Conservation (phyloP, 371 early-diverging fungal genomes). For the Lichtheimia hyalospora region DNA sequence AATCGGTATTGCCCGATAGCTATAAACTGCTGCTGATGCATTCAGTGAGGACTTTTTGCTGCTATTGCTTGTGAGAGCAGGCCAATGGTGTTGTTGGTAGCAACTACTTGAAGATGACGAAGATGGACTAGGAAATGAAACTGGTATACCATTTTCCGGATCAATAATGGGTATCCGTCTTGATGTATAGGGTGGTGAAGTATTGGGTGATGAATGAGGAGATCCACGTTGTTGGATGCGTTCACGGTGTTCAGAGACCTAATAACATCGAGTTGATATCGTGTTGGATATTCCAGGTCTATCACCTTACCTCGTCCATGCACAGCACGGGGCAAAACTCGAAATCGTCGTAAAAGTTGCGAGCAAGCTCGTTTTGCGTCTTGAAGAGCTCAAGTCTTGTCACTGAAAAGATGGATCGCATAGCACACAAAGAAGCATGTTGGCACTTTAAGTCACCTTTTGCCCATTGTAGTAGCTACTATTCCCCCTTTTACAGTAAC, state of each 20-base stretch:
- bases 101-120: constrained; percentile 3
- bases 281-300: no score
- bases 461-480: no score
- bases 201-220: constrained; percentile 40
- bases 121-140: constrained; percentile 25
- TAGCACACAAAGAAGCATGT: no score
- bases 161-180: constrained; percentile 46
- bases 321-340: constrained; percentile 45
- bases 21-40: neutral
- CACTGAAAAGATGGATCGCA: constrained; percentile 1
- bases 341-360: constrained; percentile 48
- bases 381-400: constrained; percentile 35
- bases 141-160: constrained; percentile 41
- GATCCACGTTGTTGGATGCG: constrained; percentile 44
- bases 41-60: constrained; percentile 4
- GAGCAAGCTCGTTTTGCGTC: constrained; percentile 44
- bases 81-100: neutral
- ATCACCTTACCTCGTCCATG: constrained; percentile 26
- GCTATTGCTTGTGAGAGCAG: constrained; percentile 2
- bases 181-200: constrained; percentile 34
- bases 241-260: constrained; percentile 39
- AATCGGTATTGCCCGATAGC: constrained; percentile 11
- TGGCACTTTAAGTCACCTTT: no score
- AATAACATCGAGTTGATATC: neutral
- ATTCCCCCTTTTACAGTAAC: no score